Conservation (phyloP, 2,329 filamentous ascomycete genomes). For the Talaromyces sp. region DNA sequence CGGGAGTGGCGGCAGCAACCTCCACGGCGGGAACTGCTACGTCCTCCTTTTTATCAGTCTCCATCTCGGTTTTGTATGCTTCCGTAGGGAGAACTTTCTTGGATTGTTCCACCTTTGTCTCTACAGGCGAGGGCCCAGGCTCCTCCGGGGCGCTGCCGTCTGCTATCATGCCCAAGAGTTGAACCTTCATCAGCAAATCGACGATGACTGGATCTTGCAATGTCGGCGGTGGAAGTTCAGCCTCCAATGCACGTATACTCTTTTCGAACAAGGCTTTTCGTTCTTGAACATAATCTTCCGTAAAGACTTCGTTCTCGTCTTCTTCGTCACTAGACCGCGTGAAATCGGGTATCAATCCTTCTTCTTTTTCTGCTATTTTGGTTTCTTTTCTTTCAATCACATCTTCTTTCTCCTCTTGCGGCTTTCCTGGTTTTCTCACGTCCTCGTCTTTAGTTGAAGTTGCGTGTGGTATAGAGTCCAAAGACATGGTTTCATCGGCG, state of each 20-base stretch:
- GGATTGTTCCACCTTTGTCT: conserved; percentile 15
- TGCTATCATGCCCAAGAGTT: conserved; percentile 39
- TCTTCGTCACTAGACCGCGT: conserved; percentile 38
- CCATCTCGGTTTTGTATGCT: conserved; percentile 18
- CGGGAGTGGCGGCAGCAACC: conserved; percentile 7
- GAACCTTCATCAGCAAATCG: conserved; percentile 37
- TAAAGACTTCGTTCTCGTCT: conserved; percentile 42
- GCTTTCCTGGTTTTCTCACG: conserved; percentile 13
- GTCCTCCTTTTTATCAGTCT: conserved; percentile 16
- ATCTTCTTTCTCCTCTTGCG: background rate
- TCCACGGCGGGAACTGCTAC: conserved; percentile 9
- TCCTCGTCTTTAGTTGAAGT: conserved; percentile 14
- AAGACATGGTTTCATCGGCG: background rate
- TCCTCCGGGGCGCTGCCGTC: conserved; percentile 27
- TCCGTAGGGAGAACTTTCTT: conserved; percentile 5
- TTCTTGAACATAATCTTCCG: conserved; percentile 44
- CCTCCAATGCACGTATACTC: conserved; percentile 38
- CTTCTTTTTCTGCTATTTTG: background rate
- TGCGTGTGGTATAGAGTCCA: background rate
- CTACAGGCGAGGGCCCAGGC: conserved; percentile 19
- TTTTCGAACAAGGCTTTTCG: conserved; percentile 41
- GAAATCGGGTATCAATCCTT: conserved; percentile 28
- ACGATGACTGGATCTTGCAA: conserved; percentile 39
- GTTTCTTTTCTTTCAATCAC: background rate
- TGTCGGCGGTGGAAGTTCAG: conserved; percentile 37